phyloP scores from a whole-genome alignment of 371 early-diverging fungal species.

The Syncephalastrum contaminatum region DNA sequence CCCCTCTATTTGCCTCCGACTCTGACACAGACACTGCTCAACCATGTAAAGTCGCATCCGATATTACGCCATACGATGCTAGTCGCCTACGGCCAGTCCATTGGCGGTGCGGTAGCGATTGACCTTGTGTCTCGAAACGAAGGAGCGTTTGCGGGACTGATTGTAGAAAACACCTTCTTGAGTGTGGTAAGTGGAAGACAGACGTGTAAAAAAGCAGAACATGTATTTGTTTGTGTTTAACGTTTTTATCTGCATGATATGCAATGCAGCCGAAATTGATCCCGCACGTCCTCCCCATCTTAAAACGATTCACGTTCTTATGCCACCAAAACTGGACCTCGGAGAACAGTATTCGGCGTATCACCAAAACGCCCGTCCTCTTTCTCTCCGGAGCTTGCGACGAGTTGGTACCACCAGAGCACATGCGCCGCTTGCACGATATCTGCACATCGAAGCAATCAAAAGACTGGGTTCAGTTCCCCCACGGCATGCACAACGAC shows the following conservation, averaged over 20 bases:
- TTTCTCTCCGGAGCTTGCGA: conserved; percentile 83
- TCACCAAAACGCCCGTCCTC: conserved; percentile 73
- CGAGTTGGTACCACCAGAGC: conserved; percentile 84
- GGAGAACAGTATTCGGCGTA: conserved; percentile 65
- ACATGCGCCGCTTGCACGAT: conserved; percentile 79
- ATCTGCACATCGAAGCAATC: conserved; percentile 52
- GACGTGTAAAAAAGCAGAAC: conserved; percentile 1
- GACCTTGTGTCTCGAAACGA: conserved; percentile 75
- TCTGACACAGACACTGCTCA: conserved; percentile 67
- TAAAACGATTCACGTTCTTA: conserved; percentile 72
- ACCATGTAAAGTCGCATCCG: conserved; percentile 75
- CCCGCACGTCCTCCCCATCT: conserved; percentile 78
- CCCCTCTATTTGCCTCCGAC: neutral
- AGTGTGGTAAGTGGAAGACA: conserved; percentile 62
- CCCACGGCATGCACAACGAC: conserved; percentile 90
- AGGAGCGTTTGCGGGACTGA: conserved; percentile 72
- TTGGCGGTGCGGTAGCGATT: conserved; percentile 96
- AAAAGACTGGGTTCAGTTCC: conserved; percentile 66
- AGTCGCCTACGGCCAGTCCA: conserved; percentile 90
- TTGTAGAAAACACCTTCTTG: conserved; percentile 94
- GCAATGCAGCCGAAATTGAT: conserved; percentile 74
- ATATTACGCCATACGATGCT: conserved; percentile 71
- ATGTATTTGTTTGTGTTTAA: conserved; percentile 1
- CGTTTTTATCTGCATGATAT: neutral
- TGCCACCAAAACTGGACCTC: conserved; percentile 91